Conservation (phyloP, 768 basidiomycete genomes). For the Tylopilus plumbeoviolaceoides region DNA sequence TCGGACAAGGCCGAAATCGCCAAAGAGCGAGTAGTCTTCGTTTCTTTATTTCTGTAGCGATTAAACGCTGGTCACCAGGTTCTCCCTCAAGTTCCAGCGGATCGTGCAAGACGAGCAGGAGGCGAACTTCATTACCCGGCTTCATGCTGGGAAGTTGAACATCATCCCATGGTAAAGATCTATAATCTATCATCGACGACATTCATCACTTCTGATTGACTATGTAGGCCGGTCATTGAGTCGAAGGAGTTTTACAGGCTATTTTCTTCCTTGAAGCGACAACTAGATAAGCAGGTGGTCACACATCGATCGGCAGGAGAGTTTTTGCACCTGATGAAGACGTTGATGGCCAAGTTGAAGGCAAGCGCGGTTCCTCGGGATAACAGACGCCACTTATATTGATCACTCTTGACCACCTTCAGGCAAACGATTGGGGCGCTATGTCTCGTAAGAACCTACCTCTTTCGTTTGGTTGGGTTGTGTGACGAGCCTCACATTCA, state of each 20-base stretch:
- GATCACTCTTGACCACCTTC: background rate
- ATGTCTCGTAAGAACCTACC: conserved; percentile 46
- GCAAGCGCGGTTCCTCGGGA: conserved; percentile 23
- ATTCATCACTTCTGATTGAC: background rate
- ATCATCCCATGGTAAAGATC: conserved; percentile 54
- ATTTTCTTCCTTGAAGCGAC: conserved; percentile 44
- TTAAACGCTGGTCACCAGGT: conserved; percentile 31
- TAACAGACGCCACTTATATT: background rate
- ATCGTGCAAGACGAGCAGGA: conserved; percentile 60
- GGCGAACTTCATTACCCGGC: conserved; percentile 56
- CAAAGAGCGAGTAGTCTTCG: conserved; percentile 41
- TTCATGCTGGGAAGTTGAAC: conserved; percentile 51
- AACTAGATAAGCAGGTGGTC: conserved; percentile 44
- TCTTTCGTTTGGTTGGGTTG: background rate
- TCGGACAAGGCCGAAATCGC: conserved; percentile 56
- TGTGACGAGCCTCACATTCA: conserved; percentile 12
- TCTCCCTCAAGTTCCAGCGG: conserved; percentile 52
- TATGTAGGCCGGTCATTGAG: conserved; percentile 50
- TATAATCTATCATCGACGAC: background rate
- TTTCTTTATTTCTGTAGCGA: background rate
- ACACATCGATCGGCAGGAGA: conserved; percentile 51
- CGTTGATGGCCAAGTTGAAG: conserved; percentile 66
- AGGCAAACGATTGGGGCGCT: conserved; percentile 62
- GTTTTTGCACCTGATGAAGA: conserved; percentile 56
- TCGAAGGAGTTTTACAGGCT: conserved; percentile 56